Percentiles rank a stretch among this genome's conserved stretches.
phyloP scores from a whole-genome alignment of 495 filamentous ascomycete species.

The Hapsidospora chrysogenum region DNA sequence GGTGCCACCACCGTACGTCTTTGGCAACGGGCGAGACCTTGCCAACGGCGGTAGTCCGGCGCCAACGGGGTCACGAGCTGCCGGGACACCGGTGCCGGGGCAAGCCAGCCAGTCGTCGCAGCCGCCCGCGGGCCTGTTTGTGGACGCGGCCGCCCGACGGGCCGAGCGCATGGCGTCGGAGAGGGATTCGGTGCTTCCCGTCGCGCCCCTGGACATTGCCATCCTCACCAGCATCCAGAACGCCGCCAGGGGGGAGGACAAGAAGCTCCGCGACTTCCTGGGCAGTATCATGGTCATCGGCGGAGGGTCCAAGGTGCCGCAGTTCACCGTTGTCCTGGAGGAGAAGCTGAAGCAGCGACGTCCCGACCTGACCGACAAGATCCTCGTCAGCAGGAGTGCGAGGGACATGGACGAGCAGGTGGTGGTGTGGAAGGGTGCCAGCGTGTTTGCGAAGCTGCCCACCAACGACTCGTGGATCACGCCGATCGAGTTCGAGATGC shows the following conservation, averaged over 20 bases:
- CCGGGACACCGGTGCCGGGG: conserved; percentile 26
- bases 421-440: conserved; percentile 93
- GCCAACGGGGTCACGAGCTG: conserved; percentile 16
- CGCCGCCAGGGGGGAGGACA: conserved; percentile 75
- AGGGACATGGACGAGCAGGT: conserved; percentile 89
- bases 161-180: conserved; percentile 40
- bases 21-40: conserved; percentile 26
- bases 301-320: conserved; percentile 65
- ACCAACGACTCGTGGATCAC: conserved; percentile 94
- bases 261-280: conserved; percentile 79
- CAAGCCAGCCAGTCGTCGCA: conserved; percentile 4
- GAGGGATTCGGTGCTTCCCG: conserved; percentile 66
- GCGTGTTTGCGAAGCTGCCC: conserved; percentile 83
- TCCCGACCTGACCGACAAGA: conserved; percentile 59
- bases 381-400: conserved; percentile 76
- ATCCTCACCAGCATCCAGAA: conserved; percentile 79
- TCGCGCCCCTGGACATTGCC: conserved; percentile 71
- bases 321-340: conserved; percentile 64
- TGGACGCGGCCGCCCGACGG: conserved; percentile 22
- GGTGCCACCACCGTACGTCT: conserved; percentile 38
- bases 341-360: conserved; percentile 53
- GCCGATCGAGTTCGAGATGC: conserved; percentile 69
- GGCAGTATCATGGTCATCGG: conserved; percentile 93
- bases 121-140: conserved; percentile 17
- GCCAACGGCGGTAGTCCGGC: conserved; percentile 15